A percentile compares a stretch with the other conserved stretches of the same genome.
Evolutionary conservation across 441 rosid species (phyloP).

Genomic region (Iberis amara): DNA sequence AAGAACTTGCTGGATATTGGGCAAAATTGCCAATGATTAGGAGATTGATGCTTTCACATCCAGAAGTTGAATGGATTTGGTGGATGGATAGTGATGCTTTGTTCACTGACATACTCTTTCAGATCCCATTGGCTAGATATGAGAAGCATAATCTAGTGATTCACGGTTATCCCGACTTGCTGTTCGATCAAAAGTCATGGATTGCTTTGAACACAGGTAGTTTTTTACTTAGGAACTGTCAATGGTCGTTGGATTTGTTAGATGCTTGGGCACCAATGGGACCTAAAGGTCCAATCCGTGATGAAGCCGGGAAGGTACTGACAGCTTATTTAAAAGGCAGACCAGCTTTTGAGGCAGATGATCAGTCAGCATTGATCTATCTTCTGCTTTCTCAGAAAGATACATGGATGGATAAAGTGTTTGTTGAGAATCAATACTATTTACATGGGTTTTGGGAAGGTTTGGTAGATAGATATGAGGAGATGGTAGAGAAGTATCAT

Average conservation of each 20-base stretch:
- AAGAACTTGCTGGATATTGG: not conserved
- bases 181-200: constrained; percentile 78
- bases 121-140: constrained; percentile 56
- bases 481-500: constrained; percentile 84
- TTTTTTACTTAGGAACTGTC: constrained; percentile 75
- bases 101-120: constrained; percentile 86
- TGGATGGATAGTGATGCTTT: constrained; percentile 96
- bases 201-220: constrained; percentile 87
- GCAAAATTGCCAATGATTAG: not conserved
- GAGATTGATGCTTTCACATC: constrained; percentile 72
- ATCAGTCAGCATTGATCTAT: constrained; percentile 86
- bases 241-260: constrained; percentile 80
- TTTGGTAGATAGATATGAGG: constrained; percentile 79
- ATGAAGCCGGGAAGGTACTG: constrained; percentile 75
- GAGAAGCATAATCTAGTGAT: constrained; percentile 60
- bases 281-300: constrained; percentile 68
- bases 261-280: constrained; percentile 96
- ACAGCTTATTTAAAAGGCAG: constrained; percentile 76
- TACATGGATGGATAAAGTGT: constrained; percentile 76
- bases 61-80: constrained; percentile 87
- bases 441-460: constrained; percentile 91
- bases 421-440: constrained; percentile 74
- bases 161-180: constrained; percentile 76
- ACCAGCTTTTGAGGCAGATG: constrained; percentile 89
- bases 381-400: constrained; percentile 65